Evolutionary conservation across 495 filamentous ascomycete genomes (phyloP).

Genomic region (Penicillium maclennaniae): DNA sequence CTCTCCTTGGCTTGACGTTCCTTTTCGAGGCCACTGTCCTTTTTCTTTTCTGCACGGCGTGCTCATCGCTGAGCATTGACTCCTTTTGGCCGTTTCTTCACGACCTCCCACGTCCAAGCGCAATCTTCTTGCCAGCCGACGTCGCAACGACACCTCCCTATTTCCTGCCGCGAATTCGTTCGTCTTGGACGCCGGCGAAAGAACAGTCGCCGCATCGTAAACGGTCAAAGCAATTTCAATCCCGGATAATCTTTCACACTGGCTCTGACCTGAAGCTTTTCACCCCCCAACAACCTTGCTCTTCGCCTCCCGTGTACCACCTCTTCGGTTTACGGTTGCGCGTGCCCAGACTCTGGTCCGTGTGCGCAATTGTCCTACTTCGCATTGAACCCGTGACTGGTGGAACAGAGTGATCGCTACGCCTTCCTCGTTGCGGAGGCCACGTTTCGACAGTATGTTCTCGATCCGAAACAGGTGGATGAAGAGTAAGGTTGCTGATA

Average conservation of each 20-base stretch:
- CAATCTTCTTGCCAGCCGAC: constrained; percentile 4
- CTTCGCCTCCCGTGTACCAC: constrained; percentile 11
- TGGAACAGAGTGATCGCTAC: constrained; percentile 3
- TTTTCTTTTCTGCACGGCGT: constrained; percentile 9
- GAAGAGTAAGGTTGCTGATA: constrained; percentile 11
- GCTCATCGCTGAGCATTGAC: constrained; percentile 4
- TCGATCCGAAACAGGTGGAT: background rate
- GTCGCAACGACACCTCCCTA: constrained; percentile 8
- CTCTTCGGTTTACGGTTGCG: constrained; percentile 9
- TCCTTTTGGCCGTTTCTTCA: constrained; percentile 4
- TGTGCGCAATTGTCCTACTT: constrained; percentile 15
- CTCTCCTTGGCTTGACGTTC: constrained; percentile 16
- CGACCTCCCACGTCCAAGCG: constrained; percentile 13
- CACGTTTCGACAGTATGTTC: constrained; percentile 12
- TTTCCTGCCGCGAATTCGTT: background rate
- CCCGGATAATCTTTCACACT: constrained; percentile 10
- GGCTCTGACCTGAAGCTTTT: constrained; percentile 1
- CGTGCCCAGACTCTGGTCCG: constrained; percentile 10
- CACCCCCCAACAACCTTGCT: constrained; percentile 1
- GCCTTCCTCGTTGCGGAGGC: background rate
- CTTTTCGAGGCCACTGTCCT: constrained; percentile 12
- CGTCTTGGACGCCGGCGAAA: background rate
- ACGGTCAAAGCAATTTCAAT: background rate
- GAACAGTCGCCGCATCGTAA: background rate
- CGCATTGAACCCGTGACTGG: constrained; percentile 1